These are phyloP conservation scores for Oryza longistaminata DNA, from an alignment of 176 grass and related monocot genomes.

Conservation along the genomic window DNA sequence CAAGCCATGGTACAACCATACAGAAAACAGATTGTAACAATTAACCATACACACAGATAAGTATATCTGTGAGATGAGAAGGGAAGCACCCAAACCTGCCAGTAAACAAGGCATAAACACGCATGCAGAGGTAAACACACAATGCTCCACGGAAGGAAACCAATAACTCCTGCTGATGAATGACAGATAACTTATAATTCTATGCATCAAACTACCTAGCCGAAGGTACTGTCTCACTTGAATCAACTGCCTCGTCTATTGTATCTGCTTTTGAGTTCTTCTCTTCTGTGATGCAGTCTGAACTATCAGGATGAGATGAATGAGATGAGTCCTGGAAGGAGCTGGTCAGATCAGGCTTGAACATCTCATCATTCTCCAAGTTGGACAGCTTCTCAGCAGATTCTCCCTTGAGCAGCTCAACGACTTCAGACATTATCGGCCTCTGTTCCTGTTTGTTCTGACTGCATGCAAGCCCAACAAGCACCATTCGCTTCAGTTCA, in stretches of 20 bases:
- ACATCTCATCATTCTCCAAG: conserved; percentile 71
- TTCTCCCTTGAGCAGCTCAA: conserved; percentile 72
- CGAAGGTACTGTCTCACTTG: conserved; percentile 50
- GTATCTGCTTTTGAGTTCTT: conserved; percentile 52
- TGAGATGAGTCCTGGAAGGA: conserved; percentile 25
- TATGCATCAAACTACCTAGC: conserved; percentile 50
- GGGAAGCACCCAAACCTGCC: conserved; percentile 7
- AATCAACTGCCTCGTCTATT: conserved; percentile 45
- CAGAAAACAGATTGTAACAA: not conserved
- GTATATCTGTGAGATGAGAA: conserved; percentile 26
- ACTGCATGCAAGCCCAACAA: conserved; percentile 69
- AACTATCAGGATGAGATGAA: conserved; percentile 17
- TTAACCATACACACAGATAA: conserved; percentile 23
- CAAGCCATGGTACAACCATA: conserved; percentile 30
- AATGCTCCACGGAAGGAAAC: conserved; percentile 1
- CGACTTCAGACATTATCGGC: conserved; percentile 78
- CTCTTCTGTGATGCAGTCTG: conserved; percentile 52
- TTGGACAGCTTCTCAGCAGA: conserved; percentile 60
- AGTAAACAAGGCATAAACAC: conserved; percentile 32
- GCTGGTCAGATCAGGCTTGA: conserved; percentile 39
- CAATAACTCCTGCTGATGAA: not conserved
- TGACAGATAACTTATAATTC: not conserved
- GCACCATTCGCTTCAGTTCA: conserved; percentile 67
- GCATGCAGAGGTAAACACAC: not conserved
- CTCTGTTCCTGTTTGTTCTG: conserved; percentile 66